A percentile compares a stretch with the other conserved stretches of the same genome.
phyloP scores from a whole-genome alignment of 2,329 filamentous ascomycete genomes.

The Fusarium luffae region DNA sequence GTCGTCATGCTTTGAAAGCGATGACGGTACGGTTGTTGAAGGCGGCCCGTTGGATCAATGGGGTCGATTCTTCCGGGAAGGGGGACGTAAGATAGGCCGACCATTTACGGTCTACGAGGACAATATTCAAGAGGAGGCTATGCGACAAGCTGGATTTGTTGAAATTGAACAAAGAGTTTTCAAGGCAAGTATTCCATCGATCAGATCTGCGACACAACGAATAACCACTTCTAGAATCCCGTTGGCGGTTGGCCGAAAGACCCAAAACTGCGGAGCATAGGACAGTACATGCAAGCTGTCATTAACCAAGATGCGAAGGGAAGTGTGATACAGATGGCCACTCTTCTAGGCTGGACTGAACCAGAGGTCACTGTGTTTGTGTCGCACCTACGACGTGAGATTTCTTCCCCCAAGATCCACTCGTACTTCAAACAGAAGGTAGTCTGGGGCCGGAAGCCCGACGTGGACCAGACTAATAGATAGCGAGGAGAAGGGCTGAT shows the following conservation, averaged over 20 bases:
- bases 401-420: slow-evolving; percentile 9
- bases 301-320: not conserved
- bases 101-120: not conserved
- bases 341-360: not conserved
- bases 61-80: slow-evolving; percentile 10
- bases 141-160: slow-evolving; percentile 1
- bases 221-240: slow-evolving; percentile 3
- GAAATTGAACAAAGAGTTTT: not conserved
- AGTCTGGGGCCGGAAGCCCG: slow-evolving; percentile 8
- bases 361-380: not conserved
- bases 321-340: slow-evolving; percentile 1
- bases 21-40: not conserved
- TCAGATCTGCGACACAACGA: not conserved
- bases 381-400: not conserved
- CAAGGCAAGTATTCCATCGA: not conserved
- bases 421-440: slow-evolving; percentile 9
- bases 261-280: not conserved
- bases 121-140: not conserved
- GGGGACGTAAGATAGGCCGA: not conserved
- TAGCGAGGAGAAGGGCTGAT: not conserved
- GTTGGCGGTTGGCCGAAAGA: slow-evolving; percentile 12
- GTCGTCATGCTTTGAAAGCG: not conserved
- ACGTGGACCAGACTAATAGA: not conserved
- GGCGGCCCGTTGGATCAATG: not conserved
- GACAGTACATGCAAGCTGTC: not conserved